A percentile compares a stretch with the other conserved stretches of the same genome.
Conservation (phyloP, 2,329 filamentous ascomycete genomes). For the Pezizomycotina sp. region DNA sequence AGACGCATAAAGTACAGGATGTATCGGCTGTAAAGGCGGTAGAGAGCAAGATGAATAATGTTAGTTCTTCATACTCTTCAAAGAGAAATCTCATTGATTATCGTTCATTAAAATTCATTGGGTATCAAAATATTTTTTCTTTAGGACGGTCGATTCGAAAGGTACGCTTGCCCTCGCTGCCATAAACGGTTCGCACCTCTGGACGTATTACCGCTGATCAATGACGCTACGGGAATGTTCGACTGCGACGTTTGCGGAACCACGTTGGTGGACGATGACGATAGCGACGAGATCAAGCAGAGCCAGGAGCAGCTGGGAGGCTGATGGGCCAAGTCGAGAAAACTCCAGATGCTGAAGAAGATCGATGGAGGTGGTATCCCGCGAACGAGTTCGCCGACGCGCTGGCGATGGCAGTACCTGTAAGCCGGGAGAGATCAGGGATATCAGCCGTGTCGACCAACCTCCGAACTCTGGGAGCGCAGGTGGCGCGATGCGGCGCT, state of each 20-base stretch:
- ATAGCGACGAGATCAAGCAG: constrained; percentile 54
- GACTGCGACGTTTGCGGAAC: constrained; percentile 62
- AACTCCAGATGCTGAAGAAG: constrained; percentile 57
- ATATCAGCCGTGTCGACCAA: constrained; percentile 16
- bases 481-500: constrained; percentile 27
- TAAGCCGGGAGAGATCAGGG: constrained; percentile 20
- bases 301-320: constrained; percentile 29
- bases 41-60: constrained; percentile 49
- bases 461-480: constrained; percentile 5
- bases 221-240: constrained; percentile 52
- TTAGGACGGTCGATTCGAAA: constrained; percentile 31
- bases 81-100: not conserved
- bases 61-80: not conserved
- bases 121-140: too few species aligned
- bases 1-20: constrained; percentile 93
- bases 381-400: constrained; percentile 30
- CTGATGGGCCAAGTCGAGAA: constrained; percentile 68
- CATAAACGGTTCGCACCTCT: constrained; percentile 74
- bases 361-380: constrained; percentile 60
- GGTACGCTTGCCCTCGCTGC: constrained; percentile 77
- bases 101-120: too few species aligned
- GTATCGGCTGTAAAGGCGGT: constrained; percentile 74
- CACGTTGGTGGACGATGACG: constrained; percentile 47
- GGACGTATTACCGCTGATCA: constrained; percentile 61
- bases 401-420: constrained; percentile 23